Base-by-base conservation (phyloP, 495 filamentous ascomycete species). In the Staphylotrichum tortipilum region DNA sequence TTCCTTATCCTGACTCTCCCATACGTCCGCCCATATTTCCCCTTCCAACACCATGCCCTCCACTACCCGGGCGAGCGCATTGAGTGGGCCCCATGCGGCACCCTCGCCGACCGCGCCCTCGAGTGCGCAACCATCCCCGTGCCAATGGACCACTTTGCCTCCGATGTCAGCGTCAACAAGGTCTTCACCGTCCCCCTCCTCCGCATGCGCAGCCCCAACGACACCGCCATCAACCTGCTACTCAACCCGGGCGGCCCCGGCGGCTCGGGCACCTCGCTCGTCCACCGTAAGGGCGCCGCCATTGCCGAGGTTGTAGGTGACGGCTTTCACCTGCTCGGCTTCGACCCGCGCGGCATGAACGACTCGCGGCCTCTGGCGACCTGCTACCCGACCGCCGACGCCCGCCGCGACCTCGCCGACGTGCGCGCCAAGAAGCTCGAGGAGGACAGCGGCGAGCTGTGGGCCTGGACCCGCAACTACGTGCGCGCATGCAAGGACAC, bases 241-340 rank as follows among this genome's bases (percentile, higher is more conserved):
- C 53, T 72, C 29, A 75, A 75, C 57, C 69, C 71, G 4, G 72
- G 72, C 18, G 71, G 72, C 1, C 71, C 72, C 3, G 72, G 71
- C 17, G 70, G 51, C 2, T 67, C 67, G 23, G 72, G 71, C 2
- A 58, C 65, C 18, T 51, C 61, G 3, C 64, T 68, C 17, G 19
- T 75, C 12, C 55, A 66, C 41, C 57, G 61, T 10, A 44, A 44
- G 2, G 70, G 71, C 31, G 57, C 52, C 8, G 53, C 56, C 17
- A 50, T 75, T 8, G 60, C 45, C 40, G 44, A 56, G 15, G 62
- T 75, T 15, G 42, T 74, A 28, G 72, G 72, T 47, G 68, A 73
- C 21, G 62, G 53, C 11, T 69, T 68, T 56, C 67, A 75, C 53
- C 56, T 75, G 12, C 52, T 75, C 8, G 57, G 61, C 37, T 74